phyloP scores from a whole-genome alignment of 2,329 filamentous ascomycete species.

The Colletotrichum musicola region DNA sequence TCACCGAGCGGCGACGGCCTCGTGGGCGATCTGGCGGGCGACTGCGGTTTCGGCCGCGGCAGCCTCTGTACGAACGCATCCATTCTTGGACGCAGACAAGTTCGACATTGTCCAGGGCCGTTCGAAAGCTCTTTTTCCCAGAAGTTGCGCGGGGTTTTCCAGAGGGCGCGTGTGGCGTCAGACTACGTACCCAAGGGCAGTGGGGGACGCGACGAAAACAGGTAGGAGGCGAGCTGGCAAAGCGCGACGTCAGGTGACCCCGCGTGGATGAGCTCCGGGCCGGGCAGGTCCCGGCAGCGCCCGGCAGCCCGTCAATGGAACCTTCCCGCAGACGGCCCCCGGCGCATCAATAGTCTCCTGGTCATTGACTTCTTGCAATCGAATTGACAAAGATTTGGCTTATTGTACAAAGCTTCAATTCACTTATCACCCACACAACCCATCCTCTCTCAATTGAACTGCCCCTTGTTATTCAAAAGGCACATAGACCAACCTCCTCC shows the following conservation, averaged over 20 bases:
- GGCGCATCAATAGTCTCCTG: background rate
- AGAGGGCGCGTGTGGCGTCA: slow-evolving; percentile 25
- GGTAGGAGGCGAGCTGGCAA: slow-evolving; percentile 19
- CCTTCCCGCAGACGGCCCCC: background rate
- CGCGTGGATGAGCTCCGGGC: slow-evolving; percentile 30
- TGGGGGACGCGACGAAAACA: slow-evolving; percentile 27
- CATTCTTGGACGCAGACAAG: slow-evolving; percentile 44
- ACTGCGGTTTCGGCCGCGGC: slow-evolving; percentile 35
- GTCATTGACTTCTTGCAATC: background rate
- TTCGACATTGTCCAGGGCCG: slow-evolving; percentile 17
- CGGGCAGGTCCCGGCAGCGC: background rate
- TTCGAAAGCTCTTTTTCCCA: no score
- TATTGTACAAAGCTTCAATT: background rate
- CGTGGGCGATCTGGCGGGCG: slow-evolving; percentile 26
- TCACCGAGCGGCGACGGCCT: slow-evolving; percentile 39
- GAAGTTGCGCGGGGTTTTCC: background rate
- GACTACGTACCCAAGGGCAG: background rate
- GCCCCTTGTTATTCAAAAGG: background rate
- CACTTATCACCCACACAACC: background rate
- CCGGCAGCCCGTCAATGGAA: background rate
- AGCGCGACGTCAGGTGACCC: slow-evolving; percentile 57
- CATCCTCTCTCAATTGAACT: background rate
- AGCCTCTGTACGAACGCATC: slow-evolving; percentile 53
- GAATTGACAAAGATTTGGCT: background rate
- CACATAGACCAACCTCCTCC: background rate